Evolutionary conservation across 495 filamentous ascomycete species (phyloP), one percentile per base, ranked within the genome.

Genomic region (Penicillium roqueforti): DNA sequence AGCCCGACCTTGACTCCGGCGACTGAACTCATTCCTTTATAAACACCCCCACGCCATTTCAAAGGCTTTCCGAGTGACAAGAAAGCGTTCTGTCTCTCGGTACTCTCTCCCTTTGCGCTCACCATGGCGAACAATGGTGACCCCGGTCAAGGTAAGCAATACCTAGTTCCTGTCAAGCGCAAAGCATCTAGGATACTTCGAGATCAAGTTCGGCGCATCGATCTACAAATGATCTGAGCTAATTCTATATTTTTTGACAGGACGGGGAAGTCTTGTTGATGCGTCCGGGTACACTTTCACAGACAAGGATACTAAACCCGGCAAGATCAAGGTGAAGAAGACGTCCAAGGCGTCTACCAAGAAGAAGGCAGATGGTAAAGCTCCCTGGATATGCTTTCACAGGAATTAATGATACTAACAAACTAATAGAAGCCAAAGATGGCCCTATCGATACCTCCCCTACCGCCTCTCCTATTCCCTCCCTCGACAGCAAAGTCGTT

Each of bases 321-420:
- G 80, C 19, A 79, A 80, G 53, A 78, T 88, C 60, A 89, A 87
- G 66, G 69, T 90, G 37, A 89, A 87, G 74, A 87, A 85, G 70
- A 47, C 77, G 9, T 76, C 77, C 11, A 89, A 85, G 62, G 74
- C 80, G 18, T 75, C 69, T 20, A 65, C 62, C 41, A 74, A 72
- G 66, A 70, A 70, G 58, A 71, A 70, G 23, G 59, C 54, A 46
- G 70, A 87, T 58, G 80, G 86, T 87, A 72, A 36, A 19, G 25
- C 18, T 23, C 29, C 20, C 6, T 22, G 39, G 39, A 26, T 13
- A 9, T n/a, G 6, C 6, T 6, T 11, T 9, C 20, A 31, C 26
- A 18, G 6, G 22, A 1, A 9, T 14, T n/a, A 9, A 36, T 42
- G 6, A 44, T 29, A 2, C 5, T n/a, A 37, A 50, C 14, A 53